Evolutionary conservation across 306 rosid species (phyloP).

Genomic region (Malus sylvestris): DNA sequence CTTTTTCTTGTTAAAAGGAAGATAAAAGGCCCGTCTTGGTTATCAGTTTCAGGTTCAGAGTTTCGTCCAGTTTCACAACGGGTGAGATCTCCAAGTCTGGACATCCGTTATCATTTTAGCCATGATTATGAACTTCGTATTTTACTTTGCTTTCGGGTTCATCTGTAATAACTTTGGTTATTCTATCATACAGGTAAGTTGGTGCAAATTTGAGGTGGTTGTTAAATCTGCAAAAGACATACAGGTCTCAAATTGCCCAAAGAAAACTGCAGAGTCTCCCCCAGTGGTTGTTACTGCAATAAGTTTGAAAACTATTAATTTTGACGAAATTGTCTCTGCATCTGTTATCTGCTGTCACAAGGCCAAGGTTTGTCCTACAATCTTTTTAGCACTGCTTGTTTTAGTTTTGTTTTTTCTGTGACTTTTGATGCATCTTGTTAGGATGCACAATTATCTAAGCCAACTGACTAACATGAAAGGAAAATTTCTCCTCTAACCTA

Average conservation of each 20-base stretch:
- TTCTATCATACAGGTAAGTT: slow-evolving; percentile 65
- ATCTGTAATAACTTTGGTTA: slow-evolving; percentile 18
- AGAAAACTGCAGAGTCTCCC: slow-evolving; percentile 54
- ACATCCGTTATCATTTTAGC: not conserved
- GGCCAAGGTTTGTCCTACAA: slow-evolving; percentile 64
- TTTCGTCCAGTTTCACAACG: slow-evolving; percentile 56
- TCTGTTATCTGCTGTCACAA: slow-evolving; percentile 76
- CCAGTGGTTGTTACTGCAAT: slow-evolving; percentile 70
- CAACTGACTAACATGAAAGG: not conserved
- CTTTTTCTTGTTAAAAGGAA: slow-evolving; percentile 79
- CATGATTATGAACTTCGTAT: not conserved
- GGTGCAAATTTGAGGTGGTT: slow-evolving; percentile 93
- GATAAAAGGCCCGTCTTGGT: slow-evolving; percentile 93
- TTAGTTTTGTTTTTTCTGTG: slow-evolving; percentile 2
- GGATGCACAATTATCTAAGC: not conserved
- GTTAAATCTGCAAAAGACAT: slow-evolving; percentile 73
- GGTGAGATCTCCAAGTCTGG: slow-evolving; percentile 43
- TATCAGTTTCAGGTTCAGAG: slow-evolving; percentile 55
- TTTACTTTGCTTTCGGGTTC: not conserved
- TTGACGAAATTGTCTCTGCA: slow-evolving; percentile 85
- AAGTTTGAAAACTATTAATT: slow-evolving; percentile 67
- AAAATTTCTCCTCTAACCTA: not conserved
- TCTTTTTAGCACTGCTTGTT: slow-evolving; percentile 13
- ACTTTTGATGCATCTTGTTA: not conserved
- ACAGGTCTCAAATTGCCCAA: slow-evolving; percentile 45